Evolutionary conservation across 73 alveolate genomes (phyloP), one percentile per base, ranked within the genome.

Genomic region (Urostyla sp.): DNA sequence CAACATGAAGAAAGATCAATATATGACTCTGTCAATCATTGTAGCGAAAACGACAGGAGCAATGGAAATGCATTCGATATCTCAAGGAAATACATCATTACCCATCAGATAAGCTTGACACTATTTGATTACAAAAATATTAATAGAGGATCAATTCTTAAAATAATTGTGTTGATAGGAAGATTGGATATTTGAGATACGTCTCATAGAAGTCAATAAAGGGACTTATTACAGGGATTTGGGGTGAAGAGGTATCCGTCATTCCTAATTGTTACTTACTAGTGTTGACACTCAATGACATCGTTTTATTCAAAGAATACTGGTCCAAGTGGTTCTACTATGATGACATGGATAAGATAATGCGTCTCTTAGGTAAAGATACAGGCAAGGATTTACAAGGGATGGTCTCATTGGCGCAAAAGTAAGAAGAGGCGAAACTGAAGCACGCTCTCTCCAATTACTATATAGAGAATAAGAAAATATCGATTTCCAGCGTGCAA

Each of bases 401-500:
- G 79, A 63, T 34, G 79, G 79, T 2, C 45, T 63, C 79, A 11
- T 43, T 63, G 79, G 79, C 79, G 23, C 31, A 63, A 38, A 63
- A 24, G 23, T 23, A 7, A 13, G 79, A 63, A 40, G 79, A 63
- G 44, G 44, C 37, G 23, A 63, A 40, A 37, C 37, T 63, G 5
- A 63, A 63, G 44, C 13, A 21, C 4, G 79, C 79, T 2, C 2
- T 63, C 3, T 13, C 24, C 27, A 28, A 30, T 10, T 43, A 20
- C 26, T 32, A 43, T 3, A 2, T 6, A 2, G 10, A 24, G 8
- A 24, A 18, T 5, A 11, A 8, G 15, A 63, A 31, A 60, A 63
- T 24, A 37, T 1, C 8, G 5, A 49, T 69, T 37, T 45, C 44
- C 44, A 60, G 53, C 0, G 53, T 73, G 0, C 10, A 51, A 4